Percentiles rank a stretch among this genome's conserved stretches.
Conservation (phyloP, 805 yeast genomes). For the Brettanomyces bruxellensis region DNA sequence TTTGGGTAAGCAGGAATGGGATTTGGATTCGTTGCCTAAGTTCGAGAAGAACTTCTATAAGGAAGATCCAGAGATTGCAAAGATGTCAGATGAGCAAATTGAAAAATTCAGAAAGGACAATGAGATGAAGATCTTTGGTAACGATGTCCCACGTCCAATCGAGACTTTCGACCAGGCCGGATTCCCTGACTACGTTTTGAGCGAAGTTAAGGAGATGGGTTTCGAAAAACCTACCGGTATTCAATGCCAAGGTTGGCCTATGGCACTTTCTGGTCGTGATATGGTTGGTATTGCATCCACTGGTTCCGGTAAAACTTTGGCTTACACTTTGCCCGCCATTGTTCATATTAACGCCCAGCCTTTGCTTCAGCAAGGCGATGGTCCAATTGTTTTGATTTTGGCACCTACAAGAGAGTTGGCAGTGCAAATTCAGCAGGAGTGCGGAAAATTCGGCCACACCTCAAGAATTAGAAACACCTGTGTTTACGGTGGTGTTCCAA, state of each 20-base stretch:
- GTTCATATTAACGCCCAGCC: constrained; percentile 99
- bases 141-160: constrained; percentile 89
- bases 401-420: constrained; percentile 99
- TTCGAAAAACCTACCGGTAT: constrained; percentile 92
- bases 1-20: constrained; percentile 75
- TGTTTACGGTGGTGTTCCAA: constrained; percentile 99
- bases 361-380: constrained; percentile 85
- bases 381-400: constrained; percentile 89
- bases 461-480: constrained; percentile 95
- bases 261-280: constrained; percentile 98
- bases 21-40: constrained; percentile 63
- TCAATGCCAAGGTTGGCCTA: constrained; percentile 99
- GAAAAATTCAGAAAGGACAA: constrained; percentile 65
- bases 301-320: constrained; percentile 97
- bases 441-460: constrained; percentile 85
- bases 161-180: constrained; percentile 94
- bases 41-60: constrained; percentile 93
- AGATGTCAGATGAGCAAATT: constrained; percentile 68
- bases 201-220: constrained; percentile 84
- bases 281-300: constrained; percentile 99
- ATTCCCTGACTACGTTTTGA: constrained; percentile 88
- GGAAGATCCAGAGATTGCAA: constrained; percentile 73
- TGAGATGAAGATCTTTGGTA: constrained; percentile 81
- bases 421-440: constrained; percentile 93
- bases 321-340: constrained; percentile 94